Evolutionary conservation across 2,329 filamentous ascomycete genomes (phyloP), one percentile per base, ranked within the genome.

Genomic region (Fusarium sarcochroum): DNA sequence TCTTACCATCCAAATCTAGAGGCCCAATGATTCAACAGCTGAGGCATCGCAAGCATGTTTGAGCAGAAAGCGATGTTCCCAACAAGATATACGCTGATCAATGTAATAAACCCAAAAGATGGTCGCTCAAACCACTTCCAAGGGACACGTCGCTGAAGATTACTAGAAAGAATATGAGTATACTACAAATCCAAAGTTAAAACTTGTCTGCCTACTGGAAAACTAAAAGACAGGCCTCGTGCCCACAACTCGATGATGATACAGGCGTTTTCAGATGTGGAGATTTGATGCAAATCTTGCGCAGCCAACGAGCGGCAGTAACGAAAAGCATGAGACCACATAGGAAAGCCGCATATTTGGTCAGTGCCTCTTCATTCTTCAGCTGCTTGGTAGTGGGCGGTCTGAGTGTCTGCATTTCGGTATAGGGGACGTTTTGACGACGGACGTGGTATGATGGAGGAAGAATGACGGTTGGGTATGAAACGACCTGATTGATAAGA

Each of bases 1-100:
- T 2, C n/a, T 9, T 59, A 75, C 73, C 73, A 75, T 35, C 72
- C 72, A 11, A 72, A 68, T 18, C 72, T 55, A 18, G 72, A 70
- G 0, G 71, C 69, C 48, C 48, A 58, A 0, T 53, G 55, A 17
- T 58, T 58, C 13, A 54, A 14, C 0, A 45, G 47, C 0, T 53
- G 21, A 1, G 54, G 30, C 23, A 50, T 50, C 6, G 49, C 55
- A 21, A 58, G 41, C 9, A 53, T 35, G 7, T 13, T 58, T 21
- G 49, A 54, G 41, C 27, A 58, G 14, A 58, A 47, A 27, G 21
- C 18, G 15, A 47, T 1, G 1, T 58, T 58, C 13, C 38, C 25
- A 1, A 34, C 2, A 20, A 58, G 18, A 23, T 58, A 58, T 32
- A 58, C 3, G 20, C 38, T 1, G 8, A 54, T 6, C 23, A 58